Evolutionary conservation across 1,284 basidiomycete species (phyloP), one percentile per base, ranked within the genome.

Genomic region (Cryptococcus floricola): DNA sequence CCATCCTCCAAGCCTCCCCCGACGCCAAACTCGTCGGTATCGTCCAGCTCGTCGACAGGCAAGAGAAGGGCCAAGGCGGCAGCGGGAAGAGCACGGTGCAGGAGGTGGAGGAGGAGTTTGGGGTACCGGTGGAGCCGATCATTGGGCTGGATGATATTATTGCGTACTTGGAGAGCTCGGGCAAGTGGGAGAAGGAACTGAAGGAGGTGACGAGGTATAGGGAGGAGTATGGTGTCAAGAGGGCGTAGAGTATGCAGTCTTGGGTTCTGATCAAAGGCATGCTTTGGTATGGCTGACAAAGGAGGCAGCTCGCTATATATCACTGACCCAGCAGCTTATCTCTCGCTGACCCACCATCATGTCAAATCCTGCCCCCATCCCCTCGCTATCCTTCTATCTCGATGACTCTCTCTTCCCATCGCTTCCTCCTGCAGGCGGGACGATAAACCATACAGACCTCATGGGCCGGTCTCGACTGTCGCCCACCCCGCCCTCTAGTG

Each of bases 21-120:
- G 90, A 86, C 16, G 88, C 90, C 0, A 79, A 87, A 56, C 85
- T 97, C 18, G 88, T 91, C 0, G 95, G 95, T 5, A 89, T 97
- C n/a, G 83, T 96, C 14, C 87, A 94, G 72, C 84, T 88, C 50
- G 81, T 98, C 10, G 92, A 98, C 71, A 80, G 95, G 8, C 89
- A 98, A 76, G 95, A 98, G 77, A 83, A 88, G 16, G 90, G 89
- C 18, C 74, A 78, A 58, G 80, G 80, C 37, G 80, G 81, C 5
- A 62, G 53, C n/a, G 65, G 61, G 5, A 66, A 67, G 60, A 88
- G 86, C 63, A 89, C 91, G 2, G 86, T 94, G 18, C 83, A 86
- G 66, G 91, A 96, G 72, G 82, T 98, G n/a, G 88, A 93, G 71
- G 75, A 75, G 49, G 81, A 92, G 49, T 84, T 88, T 43, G 81